phyloP scores from a whole-genome alignment of 2,329 filamentous ascomycete species.

The Gnomoniopsis smithogilvyi region DNA sequence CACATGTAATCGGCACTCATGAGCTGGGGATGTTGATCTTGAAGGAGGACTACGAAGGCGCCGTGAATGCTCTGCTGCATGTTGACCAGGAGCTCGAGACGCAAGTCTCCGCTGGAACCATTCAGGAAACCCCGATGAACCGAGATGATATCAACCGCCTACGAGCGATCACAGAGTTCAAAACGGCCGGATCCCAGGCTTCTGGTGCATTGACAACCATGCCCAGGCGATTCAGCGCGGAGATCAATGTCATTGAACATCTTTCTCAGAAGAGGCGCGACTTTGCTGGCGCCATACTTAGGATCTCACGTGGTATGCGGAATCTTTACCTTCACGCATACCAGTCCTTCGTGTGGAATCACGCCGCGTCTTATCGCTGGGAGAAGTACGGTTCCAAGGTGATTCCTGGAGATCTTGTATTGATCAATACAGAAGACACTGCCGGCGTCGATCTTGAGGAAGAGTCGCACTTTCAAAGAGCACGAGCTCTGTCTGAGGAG shows the following conservation, averaged over 20 bases:
- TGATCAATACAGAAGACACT: constrained; percentile 59
- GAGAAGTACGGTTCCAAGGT: constrained; percentile 69
- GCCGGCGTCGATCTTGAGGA: constrained; percentile 42
- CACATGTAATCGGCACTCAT: constrained; percentile 82
- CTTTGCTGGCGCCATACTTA: constrained; percentile 75
- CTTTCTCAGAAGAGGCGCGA: constrained; percentile 63
- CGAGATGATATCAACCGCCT: constrained; percentile 78
- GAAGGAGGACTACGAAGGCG: constrained; percentile 74
- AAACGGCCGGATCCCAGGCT: constrained; percentile 50
- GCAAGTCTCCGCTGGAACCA: constrained; percentile 46
- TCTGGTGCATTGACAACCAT: constrained; percentile 62
- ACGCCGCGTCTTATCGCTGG: constrained; percentile 78
- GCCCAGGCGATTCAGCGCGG: constrained; percentile 78
- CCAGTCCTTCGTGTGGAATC: constrained; percentile 93
- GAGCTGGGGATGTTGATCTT: constrained; percentile 81
- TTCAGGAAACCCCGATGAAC: constrained; percentile 48
- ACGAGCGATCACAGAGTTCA: constrained; percentile 73
- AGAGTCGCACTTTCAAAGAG: constrained; percentile 47
- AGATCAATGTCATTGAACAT: constrained; percentile 74
- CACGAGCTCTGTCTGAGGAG: constrained; percentile 69
- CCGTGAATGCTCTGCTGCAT: constrained; percentile 72
- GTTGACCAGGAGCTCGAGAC: constrained; percentile 63
- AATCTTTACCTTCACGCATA: constrained; percentile 98
- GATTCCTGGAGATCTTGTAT: constrained; percentile 80
- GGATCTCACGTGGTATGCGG: constrained; percentile 76